These are phyloP conservation scores for Kodamaea ohmeri DNA, from an alignment of 1,139 yeast species.

Conservation along the genomic window DNA sequence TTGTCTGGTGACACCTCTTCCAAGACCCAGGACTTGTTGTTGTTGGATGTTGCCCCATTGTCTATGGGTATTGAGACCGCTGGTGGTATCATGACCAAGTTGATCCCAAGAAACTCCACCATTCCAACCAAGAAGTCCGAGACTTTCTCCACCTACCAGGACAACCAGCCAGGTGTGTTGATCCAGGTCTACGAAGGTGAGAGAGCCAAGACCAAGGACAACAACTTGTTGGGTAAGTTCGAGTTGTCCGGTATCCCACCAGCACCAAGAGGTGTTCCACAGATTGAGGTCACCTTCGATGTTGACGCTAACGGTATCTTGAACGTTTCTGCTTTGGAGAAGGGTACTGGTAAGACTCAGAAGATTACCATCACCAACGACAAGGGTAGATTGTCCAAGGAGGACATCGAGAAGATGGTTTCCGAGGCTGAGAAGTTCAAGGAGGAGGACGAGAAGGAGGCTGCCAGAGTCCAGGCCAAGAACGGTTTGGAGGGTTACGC, in stretches of 20 bases:
- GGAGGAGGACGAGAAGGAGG: constrained; percentile 50
- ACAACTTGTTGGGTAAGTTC: constrained; percentile 92
- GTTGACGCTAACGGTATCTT: constrained; percentile 94
- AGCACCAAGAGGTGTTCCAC: constrained; percentile 98
- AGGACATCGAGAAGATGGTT: constrained; percentile 52
- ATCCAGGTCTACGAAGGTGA: constrained; percentile 98
- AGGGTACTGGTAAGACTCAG: constrained; percentile 81
- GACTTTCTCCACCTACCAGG: constrained; percentile 95
- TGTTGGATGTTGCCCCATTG: constrained; percentile 90
- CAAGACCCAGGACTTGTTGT: constrained; percentile 77
- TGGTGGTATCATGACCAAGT: constrained; percentile 97
- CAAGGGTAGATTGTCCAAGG: constrained; percentile 52
- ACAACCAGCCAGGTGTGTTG: constrained; percentile 94
- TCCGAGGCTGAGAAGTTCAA: constrained; percentile 50
- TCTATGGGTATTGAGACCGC: constrained; percentile 96
- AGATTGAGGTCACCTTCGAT: constrained; percentile 93
- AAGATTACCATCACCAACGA: constrained; percentile 50
- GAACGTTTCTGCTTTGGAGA: constrained; percentile 90
- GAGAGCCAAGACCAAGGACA: constrained; percentile 93
- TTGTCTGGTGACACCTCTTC: constrained; percentile 85
- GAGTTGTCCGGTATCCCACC: constrained; percentile 96
- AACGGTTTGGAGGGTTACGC: constrained; percentile 91
- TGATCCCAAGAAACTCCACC: constrained; percentile 94
- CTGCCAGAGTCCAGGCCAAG: constrained; percentile 56
- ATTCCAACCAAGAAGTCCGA: constrained; percentile 97